Conservation (phyloP, 164 flowering plant genomes). For the Vitis rotundifolia region DNA sequence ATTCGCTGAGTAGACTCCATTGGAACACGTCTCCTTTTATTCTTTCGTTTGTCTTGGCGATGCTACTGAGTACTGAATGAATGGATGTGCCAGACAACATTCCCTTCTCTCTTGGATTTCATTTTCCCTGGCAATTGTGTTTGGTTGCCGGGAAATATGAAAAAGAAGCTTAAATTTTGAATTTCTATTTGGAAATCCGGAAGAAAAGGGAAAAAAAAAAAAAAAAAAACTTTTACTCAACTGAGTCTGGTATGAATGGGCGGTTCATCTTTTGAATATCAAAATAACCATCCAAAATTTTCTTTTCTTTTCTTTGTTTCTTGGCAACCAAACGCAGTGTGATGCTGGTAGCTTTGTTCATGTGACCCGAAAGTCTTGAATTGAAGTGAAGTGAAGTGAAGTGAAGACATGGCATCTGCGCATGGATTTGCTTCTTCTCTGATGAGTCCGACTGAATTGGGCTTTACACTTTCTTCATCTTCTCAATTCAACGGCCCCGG, state of each 20-base stretch:
- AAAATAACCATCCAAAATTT: neutral
- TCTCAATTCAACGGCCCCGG: conserved; percentile 6
- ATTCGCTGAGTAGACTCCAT: neutral
- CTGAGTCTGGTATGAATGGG: neutral
- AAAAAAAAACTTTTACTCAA: neutral
- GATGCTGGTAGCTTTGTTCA: neutral
- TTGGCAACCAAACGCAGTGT: neutral
- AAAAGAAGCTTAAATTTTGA: too few species aligned
- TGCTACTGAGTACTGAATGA: too few species aligned
- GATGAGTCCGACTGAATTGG: conserved; percentile 9
- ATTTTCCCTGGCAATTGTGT: neutral
- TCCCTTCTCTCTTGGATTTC: too few species aligned
- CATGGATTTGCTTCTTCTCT: conserved; percentile 19
- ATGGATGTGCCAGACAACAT: too few species aligned
- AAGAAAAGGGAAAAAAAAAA: neutral
- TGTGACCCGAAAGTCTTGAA: neutral
- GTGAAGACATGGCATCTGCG: conserved; percentile 26
- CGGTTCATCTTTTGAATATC: neutral
- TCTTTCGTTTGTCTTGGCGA: too few species aligned
- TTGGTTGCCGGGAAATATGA: neutral
- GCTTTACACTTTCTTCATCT: conserved; percentile 6
- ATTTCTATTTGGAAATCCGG: neutral
- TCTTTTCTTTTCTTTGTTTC: conserved; percentile 1
- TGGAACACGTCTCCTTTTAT: neutral
- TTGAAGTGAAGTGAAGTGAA: neutral